phyloP scores from a whole-genome alignment of 495 filamentous ascomycete genomes.

The Podospora didyma region DNA sequence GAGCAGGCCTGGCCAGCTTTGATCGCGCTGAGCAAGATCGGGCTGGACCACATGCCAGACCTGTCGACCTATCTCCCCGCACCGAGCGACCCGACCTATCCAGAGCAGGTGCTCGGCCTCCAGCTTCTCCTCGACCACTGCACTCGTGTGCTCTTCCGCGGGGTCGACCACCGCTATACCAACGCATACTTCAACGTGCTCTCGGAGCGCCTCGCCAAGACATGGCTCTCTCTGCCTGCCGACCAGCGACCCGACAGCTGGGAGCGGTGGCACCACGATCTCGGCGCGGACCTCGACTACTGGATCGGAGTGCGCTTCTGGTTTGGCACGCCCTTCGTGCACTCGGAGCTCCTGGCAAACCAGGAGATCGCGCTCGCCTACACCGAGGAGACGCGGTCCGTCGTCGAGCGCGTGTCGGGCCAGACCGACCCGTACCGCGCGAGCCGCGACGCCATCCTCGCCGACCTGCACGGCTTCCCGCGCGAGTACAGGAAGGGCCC shows the following conservation, averaged over 20 bases:
- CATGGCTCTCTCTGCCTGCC: slow-evolving; percentile 8
- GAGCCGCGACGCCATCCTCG: slow-evolving; percentile 1
- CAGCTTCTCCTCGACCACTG: slow-evolving; percentile 22
- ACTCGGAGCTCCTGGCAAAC: slow-evolving; percentile 1
- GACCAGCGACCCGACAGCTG: slow-evolving; percentile 10
- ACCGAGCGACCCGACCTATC: slow-evolving; percentile 13
- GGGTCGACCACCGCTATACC: slow-evolving; percentile 19
- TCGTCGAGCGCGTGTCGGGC: slow-evolving; percentile 11
- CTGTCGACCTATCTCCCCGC: slow-evolving; percentile 12
- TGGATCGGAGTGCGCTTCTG: slow-evolving; percentile 16
- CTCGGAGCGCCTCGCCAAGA: slow-evolving; percentile 9
- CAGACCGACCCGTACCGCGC: slow-evolving; percentile 10
- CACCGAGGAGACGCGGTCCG: slow-evolving; percentile 10
- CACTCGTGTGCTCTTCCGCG: slow-evolving; percentile 15
- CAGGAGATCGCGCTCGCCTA: slow-evolving; percentile 10
- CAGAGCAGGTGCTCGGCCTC: slow-evolving; percentile 17
- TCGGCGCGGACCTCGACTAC: slow-evolving; percentile 14
- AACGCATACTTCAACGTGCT: slow-evolving; percentile 18
- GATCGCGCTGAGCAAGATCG: slow-evolving; percentile 11
- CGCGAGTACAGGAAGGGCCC: slow-evolving; percentile 6
- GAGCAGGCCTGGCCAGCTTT: slow-evolving; percentile 8
- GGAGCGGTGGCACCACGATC: slow-evolving; percentile 10
- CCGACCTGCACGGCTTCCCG: slow-evolving; percentile 12
- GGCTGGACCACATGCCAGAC: slow-evolving; percentile 14
- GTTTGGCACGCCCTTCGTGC: slow-evolving; percentile 16